Evolutionary conservation across 148 eudicot species (phyloP).

Genomic region (Rhododendron henanense): DNA sequence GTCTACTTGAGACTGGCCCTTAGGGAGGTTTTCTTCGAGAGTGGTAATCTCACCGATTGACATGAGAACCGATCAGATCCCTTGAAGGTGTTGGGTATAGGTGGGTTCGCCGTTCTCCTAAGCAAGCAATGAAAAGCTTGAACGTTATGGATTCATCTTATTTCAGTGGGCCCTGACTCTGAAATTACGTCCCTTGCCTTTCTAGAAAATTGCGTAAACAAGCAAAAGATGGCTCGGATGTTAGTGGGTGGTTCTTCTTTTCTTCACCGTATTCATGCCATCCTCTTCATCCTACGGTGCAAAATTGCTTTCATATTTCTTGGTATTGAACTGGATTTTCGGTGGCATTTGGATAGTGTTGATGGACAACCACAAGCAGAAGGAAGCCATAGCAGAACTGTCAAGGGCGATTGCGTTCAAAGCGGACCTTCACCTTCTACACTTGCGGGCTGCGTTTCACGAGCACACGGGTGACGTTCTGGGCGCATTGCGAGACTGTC

Average conservation of each 20-base stretch:
- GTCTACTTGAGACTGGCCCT: background rate
- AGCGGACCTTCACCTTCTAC: constrained; percentile 91
- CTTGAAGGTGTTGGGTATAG: background rate
- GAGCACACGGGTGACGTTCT: constrained; percentile 80
- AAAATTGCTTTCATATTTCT: background rate
- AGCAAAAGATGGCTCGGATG: background rate
- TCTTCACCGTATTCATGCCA: background rate
- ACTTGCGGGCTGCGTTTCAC: constrained; percentile 87
- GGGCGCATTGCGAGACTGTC: constrained; percentile 78
- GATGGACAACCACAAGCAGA: constrained; percentile 93
- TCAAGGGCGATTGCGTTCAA: constrained; percentile 85
- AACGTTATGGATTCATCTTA: background rate
- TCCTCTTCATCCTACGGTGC: background rate
- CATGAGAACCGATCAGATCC: background rate
- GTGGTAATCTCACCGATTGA: background rate
- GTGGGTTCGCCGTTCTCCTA: background rate
- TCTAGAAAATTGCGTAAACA: background rate
- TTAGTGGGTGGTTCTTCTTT: background rate
- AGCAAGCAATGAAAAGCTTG: background rate
- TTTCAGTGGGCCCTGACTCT: background rate
- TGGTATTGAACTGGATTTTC: constrained; percentile 6
- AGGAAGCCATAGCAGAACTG: constrained; percentile 83
- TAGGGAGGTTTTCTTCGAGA: background rate
- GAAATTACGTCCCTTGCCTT: background rate
- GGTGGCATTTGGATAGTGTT: constrained; percentile 45